phyloP scores from a whole-genome alignment of 495 filamentous ascomycete genomes.

The Pyrenula massariospora region DNA sequence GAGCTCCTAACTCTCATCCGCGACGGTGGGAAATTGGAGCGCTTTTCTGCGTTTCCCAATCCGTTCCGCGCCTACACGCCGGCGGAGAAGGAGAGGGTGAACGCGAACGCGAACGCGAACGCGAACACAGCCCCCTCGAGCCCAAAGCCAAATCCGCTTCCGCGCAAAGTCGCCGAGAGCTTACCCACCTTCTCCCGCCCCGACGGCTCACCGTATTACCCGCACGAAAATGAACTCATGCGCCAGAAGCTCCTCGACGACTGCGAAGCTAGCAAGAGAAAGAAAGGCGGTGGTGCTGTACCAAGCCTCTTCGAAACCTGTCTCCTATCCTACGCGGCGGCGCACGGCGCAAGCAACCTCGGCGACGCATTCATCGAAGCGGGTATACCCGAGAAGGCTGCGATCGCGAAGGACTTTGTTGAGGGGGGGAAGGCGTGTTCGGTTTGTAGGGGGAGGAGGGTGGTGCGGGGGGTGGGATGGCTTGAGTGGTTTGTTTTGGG shows the following conservation, averaged over 20 bases:
- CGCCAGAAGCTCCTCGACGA: too few species aligned
- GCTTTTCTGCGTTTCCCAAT: conserved; percentile 35
- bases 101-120: background rate
- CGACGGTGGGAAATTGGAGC: conserved; percentile 26
- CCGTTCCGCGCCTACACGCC: conserved; percentile 19
- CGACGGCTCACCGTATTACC: background rate
- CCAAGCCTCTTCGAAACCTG: conserved; percentile 15
- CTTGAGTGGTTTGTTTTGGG: conserved; percentile 57
- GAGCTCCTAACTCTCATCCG: conserved; percentile 53
- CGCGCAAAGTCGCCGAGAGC: background rate
- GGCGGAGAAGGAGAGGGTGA: conserved; percentile 1
- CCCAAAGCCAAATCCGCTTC: background rate
- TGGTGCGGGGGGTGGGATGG: conserved; percentile 55
- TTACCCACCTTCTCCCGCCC: background rate
- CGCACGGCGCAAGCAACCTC: background rate
- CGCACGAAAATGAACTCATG: background rate
- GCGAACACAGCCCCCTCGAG: too few species aligned
- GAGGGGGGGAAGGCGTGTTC: conserved; percentile 45
- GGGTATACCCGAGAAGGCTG: background rate
- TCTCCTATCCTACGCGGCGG: background rate
- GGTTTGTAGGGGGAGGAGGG: conserved; percentile 43
- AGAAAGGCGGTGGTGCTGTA: too few species aligned
- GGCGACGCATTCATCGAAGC: background rate
- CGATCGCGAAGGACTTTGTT: background rate
- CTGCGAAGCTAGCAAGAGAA: too few species aligned